Evolutionary conservation across 2,329 filamentous ascomycete genomes (phyloP).

Genomic region (Helotiales sp.): DNA sequence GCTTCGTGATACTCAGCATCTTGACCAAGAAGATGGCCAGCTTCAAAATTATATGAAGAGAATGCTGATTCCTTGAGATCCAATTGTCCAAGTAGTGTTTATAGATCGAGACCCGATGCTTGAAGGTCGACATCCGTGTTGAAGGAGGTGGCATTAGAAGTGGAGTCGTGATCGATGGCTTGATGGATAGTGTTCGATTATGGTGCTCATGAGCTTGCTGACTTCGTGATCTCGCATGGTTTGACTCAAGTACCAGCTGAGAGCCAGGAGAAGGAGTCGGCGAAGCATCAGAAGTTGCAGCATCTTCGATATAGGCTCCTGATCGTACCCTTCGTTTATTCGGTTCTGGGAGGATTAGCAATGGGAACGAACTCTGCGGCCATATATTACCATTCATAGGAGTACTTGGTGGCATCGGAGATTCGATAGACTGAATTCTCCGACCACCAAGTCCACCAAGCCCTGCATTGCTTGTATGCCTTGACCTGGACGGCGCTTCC

Average conservation of each 20-base stretch:
- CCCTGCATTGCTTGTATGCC: conserved; percentile 27
- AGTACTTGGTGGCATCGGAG: conserved; percentile 30
- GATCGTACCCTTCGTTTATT: conserved; percentile 29
- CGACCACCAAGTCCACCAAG: conserved; percentile 23
- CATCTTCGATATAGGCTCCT: conserved; percentile 33
- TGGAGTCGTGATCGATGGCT: conserved; percentile 32
- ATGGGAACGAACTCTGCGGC: background rate
- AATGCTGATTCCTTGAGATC: conserved; percentile 33
- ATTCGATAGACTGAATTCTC: conserved; percentile 35
- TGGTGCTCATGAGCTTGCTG: background rate
- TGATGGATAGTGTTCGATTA: conserved; percentile 5
- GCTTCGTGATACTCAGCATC: conserved; percentile 60
- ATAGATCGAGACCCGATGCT: conserved; percentile 29
- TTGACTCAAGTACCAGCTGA: conserved; percentile 23
- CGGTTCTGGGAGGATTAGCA: conserved; percentile 21
- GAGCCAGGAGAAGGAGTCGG: conserved; percentile 17
- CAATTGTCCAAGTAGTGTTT: conserved; percentile 39
- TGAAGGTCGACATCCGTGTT: conserved; percentile 33
- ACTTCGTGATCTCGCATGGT: background rate
- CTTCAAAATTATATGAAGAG: conserved; percentile 46
- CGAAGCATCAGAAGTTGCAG: conserved; percentile 19
- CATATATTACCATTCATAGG: conserved; percentile 29
- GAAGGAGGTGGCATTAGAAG: conserved; percentile 43
- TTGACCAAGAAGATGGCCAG: conserved; percentile 68
- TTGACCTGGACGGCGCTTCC: conserved; percentile 29